Evolutionary conservation across 305 asterid genomes (phyloP).

Genomic region (Lippia alba): DNA sequence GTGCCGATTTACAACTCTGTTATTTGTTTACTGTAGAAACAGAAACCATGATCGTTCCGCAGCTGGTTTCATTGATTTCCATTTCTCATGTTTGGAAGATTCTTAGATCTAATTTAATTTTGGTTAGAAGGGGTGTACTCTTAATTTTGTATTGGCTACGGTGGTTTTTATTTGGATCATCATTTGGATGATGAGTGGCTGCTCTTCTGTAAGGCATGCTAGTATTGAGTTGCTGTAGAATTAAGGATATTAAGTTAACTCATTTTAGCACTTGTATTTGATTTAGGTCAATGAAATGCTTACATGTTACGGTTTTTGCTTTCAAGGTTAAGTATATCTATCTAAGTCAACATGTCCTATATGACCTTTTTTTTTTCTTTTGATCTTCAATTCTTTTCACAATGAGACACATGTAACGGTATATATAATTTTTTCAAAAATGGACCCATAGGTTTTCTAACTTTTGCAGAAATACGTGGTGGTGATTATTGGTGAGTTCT

Average conservation of each 20-base stretch:
- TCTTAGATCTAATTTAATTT: slow-evolving; percentile 44
- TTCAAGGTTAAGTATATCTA: not conserved
- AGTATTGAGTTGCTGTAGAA: not conserved
- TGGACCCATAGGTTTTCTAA: not conserved
- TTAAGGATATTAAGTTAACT: not conserved
- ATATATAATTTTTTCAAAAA: not conserved
- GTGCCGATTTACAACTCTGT: slow-evolving; percentile 33
- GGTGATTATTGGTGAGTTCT: not conserved
- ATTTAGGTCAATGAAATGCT: no score
- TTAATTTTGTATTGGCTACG: slow-evolving; percentile 7
- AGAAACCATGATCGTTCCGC: not conserved
- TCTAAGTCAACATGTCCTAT: not conserved
- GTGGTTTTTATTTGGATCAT: slow-evolving; percentile 25
- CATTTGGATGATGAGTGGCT: not conserved
- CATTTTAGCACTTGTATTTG: no score
- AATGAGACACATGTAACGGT: not conserved
- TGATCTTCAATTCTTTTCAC: no score
- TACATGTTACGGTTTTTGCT: slow-evolving; percentile 8
- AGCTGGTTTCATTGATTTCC: slow-evolving; percentile 8
- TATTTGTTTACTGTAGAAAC: not conserved
- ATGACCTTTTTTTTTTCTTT: not conserved
- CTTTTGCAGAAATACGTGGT: not conserved
- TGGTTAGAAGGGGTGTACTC: slow-evolving; percentile 9
- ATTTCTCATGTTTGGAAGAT: slow-evolving; percentile 3
- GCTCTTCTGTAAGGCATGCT: not conserved